These are phyloP conservation scores for Caloboletus firmus DNA, from an alignment of 1,284 basidiomycete genomes.

Conservation along the genomic window DNA sequence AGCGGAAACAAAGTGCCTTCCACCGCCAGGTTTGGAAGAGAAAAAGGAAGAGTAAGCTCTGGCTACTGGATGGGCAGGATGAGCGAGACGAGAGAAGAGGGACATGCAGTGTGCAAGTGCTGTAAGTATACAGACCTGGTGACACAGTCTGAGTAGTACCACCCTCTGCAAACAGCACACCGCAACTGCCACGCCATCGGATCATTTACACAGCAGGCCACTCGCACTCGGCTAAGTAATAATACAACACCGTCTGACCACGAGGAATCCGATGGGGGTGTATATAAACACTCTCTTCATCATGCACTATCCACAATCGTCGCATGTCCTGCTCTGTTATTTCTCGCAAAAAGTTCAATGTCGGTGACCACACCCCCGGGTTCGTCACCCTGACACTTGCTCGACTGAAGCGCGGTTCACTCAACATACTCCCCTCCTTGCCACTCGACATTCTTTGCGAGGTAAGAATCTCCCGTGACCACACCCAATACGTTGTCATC, in stretches of 20 bases:
- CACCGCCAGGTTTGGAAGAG: slow-evolving; percentile 72
- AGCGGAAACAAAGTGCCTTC: slow-evolving; percentile 69
- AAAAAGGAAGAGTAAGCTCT: slow-evolving; percentile 76
- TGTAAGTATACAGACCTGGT: too few relatives aligned
- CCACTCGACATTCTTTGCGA: slow-evolving; percentile 31
- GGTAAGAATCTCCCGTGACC: slow-evolving; percentile 1
- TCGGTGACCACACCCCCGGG: not conserved
- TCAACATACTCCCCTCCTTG: slow-evolving; percentile 24
- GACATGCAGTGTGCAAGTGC: slow-evolving; percentile 32
- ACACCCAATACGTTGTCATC: not conserved
- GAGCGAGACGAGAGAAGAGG: slow-evolving; percentile 51
- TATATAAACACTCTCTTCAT: slow-evolving; percentile 6
- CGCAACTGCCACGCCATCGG: not conserved
- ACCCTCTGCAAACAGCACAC: not conserved
- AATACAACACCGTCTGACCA: not conserved
- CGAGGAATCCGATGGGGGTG: not conserved
- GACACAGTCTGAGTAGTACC: too few relatives aligned
- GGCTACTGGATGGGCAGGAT: slow-evolving; percentile 35
- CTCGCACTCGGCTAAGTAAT: not conserved
- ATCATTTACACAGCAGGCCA: not conserved
- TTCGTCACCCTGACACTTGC: not conserved
- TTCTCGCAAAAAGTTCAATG: not conserved
- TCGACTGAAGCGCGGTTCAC: slow-evolving; percentile 23
- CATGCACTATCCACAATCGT: not conserved
- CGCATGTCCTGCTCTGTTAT: slow-evolving; percentile 11